Percentiles rank a stretch among this genome's conserved stretches.
Conservation (phyloP, 2,329 filamentous ascomycete species). For the Mycocentrospora acerina region DNA sequence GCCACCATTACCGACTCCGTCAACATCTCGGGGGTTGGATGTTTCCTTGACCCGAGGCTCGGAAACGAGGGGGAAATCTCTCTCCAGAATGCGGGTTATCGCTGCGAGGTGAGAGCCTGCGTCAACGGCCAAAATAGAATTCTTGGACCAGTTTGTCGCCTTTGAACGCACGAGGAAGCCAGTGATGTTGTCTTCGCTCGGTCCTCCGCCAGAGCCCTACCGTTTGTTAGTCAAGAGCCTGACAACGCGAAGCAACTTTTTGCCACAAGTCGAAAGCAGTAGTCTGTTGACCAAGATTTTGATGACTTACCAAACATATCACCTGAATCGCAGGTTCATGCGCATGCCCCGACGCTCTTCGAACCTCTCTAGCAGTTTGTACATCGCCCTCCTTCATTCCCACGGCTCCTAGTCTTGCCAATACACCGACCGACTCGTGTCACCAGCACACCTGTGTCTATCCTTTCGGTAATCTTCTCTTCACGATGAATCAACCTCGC, state of each 20-base stretch:
- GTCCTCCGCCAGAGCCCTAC: conserved; percentile 86
- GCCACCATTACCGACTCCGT: conserved; percentile 13
- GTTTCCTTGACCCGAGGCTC: conserved; percentile 12
- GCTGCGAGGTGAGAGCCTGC: conserved; percentile 86
- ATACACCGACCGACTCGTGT: not conserved
- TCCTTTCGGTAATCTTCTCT: not conserved
- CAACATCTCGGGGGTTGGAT: conserved; percentile 16
- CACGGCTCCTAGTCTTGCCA: conserved; percentile 9
- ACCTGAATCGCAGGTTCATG: conserved; percentile 49
- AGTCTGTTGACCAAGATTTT: not conserved
- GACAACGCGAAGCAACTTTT: not conserved
- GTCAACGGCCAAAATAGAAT: conserved; percentile 88
- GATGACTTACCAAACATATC: conserved; percentile 48
- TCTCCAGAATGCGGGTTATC: conserved; percentile 76
- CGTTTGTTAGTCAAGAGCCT: conserved; percentile 10
- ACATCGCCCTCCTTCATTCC: conserved; percentile 47
- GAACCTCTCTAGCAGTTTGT: conserved; percentile 27
- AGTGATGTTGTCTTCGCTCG: conserved; percentile 85
- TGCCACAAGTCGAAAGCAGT: too few relatives aligned
- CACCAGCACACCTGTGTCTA: not conserved
- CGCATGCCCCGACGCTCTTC: conserved; percentile 37
- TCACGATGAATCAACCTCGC: not conserved
- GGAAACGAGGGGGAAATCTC: conserved; percentile 50
- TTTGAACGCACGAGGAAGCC: conserved; percentile 85
- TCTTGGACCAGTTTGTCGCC: conserved; percentile 74